Percentiles rank a stretch among this genome's conserved stretches.
Evolutionary conservation across 306 rosid species (phyloP).

Genomic region (Dalbergia cultrata): DNA sequence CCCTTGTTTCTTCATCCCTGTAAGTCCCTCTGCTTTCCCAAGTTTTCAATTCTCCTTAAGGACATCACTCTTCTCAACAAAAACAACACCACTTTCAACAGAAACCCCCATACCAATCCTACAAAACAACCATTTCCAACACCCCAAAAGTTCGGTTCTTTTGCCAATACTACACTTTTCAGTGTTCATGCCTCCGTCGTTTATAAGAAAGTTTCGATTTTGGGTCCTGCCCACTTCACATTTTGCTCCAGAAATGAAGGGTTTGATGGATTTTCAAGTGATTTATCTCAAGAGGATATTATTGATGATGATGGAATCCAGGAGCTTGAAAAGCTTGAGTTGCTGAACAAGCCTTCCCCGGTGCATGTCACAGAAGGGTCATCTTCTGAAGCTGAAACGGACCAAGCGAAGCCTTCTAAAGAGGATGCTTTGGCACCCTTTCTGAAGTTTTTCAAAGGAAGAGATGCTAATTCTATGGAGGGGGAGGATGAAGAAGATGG

Average conservation of each 20-base stretch:
- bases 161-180: slow-evolving; percentile 33
- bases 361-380: slow-evolving; percentile 51
- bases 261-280: slow-evolving; percentile 64
- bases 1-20: slow-evolving; percentile 59
- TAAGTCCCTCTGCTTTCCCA: slow-evolving; percentile 54
- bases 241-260: slow-evolving; percentile 70
- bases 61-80: slow-evolving; percentile 35
- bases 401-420: slow-evolving; percentile 45
- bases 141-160: slow-evolving; percentile 37
- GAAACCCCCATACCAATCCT: slow-evolving; percentile 20
- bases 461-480: slow-evolving; percentile 42
- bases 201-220: slow-evolving; percentile 52
- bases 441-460: slow-evolving; percentile 78
- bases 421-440: slow-evolving; percentile 87
- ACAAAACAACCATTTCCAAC: slow-evolving; percentile 35
- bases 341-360: slow-evolving; percentile 83
- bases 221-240: slow-evolving; percentile 51
- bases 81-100: slow-evolving; percentile 18
- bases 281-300: slow-evolving; percentile 52
- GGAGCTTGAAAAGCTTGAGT: slow-evolving; percentile 71
- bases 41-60: slow-evolving; percentile 27
- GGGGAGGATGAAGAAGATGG: slow-evolving; percentile 55
- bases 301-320: slow-evolving; percentile 50
- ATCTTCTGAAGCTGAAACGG: slow-evolving; percentile 55
- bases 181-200: slow-evolving; percentile 42